These are phyloP conservation scores for Dalbergia oliveri DNA, from an alignment of 306 rosid species.

Conservation along the genomic window DNA sequence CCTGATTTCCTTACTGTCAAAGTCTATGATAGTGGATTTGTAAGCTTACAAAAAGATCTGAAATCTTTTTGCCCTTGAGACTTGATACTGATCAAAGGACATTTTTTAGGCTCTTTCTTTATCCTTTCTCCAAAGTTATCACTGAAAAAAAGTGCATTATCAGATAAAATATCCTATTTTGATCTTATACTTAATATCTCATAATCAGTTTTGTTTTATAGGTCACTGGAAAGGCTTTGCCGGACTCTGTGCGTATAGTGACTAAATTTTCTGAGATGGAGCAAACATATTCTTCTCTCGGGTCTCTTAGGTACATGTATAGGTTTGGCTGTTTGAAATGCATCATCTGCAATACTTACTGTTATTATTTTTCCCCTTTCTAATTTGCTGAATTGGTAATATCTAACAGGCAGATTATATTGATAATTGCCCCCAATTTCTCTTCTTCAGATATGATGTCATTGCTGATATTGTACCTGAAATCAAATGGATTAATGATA, in stretches of 20 bases:
- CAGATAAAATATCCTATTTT: slow-evolving; percentile 5
- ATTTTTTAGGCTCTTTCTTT: background rate
- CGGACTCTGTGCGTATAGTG: slow-evolving; percentile 77
- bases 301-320: slow-evolving; percentile 69
- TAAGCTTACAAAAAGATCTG: background rate
- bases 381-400: slow-evolving; percentile 18
- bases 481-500: slow-evolving; percentile 82
- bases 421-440: slow-evolving; percentile 41
- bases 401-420: slow-evolving; percentile 29
- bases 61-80: slow-evolving; percentile 4
- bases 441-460: slow-evolving; percentile 81
- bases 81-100: slow-evolving; percentile 4
- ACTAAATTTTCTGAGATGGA: slow-evolving; percentile 87
- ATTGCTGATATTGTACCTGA: slow-evolving; percentile 87
- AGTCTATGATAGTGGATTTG: slow-evolving; percentile 19
- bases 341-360: slow-evolving; percentile 3
- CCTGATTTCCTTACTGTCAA: slow-evolving; percentile 19
- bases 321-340: slow-evolving; percentile 34
- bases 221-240: slow-evolving; percentile 84
- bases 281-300: slow-evolving; percentile 72
- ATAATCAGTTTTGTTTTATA: slow-evolving; percentile 45
- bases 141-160: slow-evolving; percentile 30
- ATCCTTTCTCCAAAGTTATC: background rate
- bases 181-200: slow-evolving; percentile 25
- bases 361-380: background rate